Base-by-base conservation (phyloP, 441 rosid genomes). In the Corymbia calophylla region DNA sequence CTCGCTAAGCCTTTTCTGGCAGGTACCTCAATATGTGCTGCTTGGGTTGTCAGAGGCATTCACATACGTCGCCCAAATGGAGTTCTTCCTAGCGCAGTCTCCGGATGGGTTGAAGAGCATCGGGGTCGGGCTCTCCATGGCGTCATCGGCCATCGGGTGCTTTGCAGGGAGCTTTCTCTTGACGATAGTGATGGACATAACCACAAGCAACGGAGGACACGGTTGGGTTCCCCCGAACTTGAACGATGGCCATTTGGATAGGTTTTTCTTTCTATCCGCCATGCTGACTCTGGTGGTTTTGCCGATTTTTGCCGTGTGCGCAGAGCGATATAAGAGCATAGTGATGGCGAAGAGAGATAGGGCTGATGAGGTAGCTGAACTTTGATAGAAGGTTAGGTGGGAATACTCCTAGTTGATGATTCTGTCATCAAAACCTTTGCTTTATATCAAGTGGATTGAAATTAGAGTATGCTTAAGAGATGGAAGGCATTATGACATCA, bases 161-260 rank as follows among this genome's bases (percentile, higher is more conserved):
- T 91, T 88, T 6, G 54, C 89, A 11, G 66, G 93, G 87, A 93
- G 94, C 87, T n/a, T 91, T 54, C 55, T 94, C 51, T 64, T 94
- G 82, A 70, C 90, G 1, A 15, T 90, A 86, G 96, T 90, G 94
- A 58, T 0, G n/a, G 88, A 86, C 3, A 70, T 94, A 39, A 92
- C 94, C 17, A 19, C 91, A 2, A 89, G 44, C 54, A 53, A 91
- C 25, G 91, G 92, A 87, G 88, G 88, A n/a, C 92, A 91, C 1
- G 93, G 95, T 18, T 94, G 96, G 95, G 90, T 93, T 85, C 93
- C 94, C 16, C 87, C 89, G 3, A 91, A 92, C 87, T 66, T 93
- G 48, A 94, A 91, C 60, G 80, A 73, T 5, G 94, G 93, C 19
- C 93, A 92, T 89, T 23, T 93, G 80, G 96, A 92, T 87, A 91